Base-by-base conservation (phyloP, 768 basidiomycete genomes). In the Galerina sulciceps region DNA sequence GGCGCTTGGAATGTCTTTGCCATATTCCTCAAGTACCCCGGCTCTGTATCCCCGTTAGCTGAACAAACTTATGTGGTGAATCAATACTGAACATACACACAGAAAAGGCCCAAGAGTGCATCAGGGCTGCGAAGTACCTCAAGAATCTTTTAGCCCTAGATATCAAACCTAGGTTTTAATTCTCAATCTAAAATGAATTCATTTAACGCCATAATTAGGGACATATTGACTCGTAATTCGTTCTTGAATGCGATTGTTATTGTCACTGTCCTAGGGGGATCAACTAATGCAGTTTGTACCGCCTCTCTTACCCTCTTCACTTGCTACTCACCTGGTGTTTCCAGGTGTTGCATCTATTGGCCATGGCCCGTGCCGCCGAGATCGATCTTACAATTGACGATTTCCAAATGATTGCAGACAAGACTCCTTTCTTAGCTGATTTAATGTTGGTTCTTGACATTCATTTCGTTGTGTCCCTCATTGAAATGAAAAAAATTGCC, bases 201-300 rank as follows among this genome's bases (percentile, higher is more conserved):
- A 35, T 1, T 42, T 11, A 57, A 48, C 46, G 36, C 49, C 18
- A 10, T 42, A 26, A 8, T 49, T 44, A 79, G 79, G 57, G 80
- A 81, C 68, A 80, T 79, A 41, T 59, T 81, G 55, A 79, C 79
- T 17, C 77, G 78, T 1, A 73, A 77, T 43, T 81, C 79, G 4
- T 93, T 96, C 76, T 72, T 93, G 65, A 95, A 95, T 65, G 93
- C 93, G 13, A 91, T 95, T 61, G 82, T 86, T 14, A 80, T 94
- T 45, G 80, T 92, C 41, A 93, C 87, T 67, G 76, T 92, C 46
- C 79, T 95, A 2, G 93, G 93, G 34, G 94, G 94, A 15, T 93
- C 91, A 1, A 96, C 94, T 4, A 95, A 95, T 68, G 89, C 93
- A 17, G 91, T 91, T 65, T 54, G 85, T 71, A 50, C 10, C 20